These are phyloP conservation scores for Solanum piurae DNA, from an alignment of 257 asterid species.

Conservation along the genomic window DNA sequence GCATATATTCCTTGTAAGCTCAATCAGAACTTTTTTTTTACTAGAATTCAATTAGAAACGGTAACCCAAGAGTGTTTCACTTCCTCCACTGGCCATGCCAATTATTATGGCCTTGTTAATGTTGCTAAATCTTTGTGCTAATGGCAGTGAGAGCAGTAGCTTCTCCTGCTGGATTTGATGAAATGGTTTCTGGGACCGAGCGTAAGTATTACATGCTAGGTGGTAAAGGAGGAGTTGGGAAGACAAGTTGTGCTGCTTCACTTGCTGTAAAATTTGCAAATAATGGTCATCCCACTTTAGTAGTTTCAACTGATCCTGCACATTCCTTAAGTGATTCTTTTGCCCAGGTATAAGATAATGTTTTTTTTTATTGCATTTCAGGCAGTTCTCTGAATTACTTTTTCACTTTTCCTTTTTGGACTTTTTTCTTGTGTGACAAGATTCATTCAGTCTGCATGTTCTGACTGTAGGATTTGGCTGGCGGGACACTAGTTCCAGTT, in stretches of 20 bases:
- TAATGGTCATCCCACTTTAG: constrained; percentile 92
- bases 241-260: constrained; percentile 97
- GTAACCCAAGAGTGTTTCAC: not conserved
- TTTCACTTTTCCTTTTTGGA: not conserved
- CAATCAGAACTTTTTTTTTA: not conserved
- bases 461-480: constrained; percentile 66
- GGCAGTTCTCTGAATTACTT: not conserved
- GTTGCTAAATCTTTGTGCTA: not conserved
- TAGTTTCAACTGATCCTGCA: constrained; percentile 99
- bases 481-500: constrained; percentile 79
- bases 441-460: constrained; percentile 8
- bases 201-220: constrained; percentile 98
- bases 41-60: not conserved
- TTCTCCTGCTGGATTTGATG: constrained; percentile 78
- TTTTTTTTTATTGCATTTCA: not conserved
- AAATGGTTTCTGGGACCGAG: constrained; percentile 79
- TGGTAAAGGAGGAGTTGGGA: constrained; percentile 98
- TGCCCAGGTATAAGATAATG: constrained; percentile 60
- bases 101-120: not conserved
- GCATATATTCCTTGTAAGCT: not conserved
- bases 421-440: not conserved
- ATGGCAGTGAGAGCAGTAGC: constrained; percentile 73
- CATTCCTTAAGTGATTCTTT: constrained; percentile 98
- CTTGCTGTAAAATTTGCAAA: constrained; percentile 97
- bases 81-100: not conserved